Base-by-base conservation (phyloP, 495 filamentous ascomycete genomes). In the Neurospora sp. region DNA sequence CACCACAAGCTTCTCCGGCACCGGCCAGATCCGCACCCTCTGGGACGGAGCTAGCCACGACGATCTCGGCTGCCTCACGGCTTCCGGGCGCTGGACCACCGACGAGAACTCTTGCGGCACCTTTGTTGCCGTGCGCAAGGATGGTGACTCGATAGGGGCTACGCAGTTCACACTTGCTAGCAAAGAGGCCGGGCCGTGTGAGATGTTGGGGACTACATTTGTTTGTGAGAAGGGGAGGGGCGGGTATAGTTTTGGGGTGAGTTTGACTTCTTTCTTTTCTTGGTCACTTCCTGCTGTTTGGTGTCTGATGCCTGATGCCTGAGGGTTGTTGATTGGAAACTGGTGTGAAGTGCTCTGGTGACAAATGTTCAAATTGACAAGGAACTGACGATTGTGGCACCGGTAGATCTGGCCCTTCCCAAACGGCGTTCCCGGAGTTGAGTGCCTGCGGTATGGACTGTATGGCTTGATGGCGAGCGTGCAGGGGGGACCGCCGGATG, bases 41-140 rank as follows among this genome's bases (percentile, higher is more conserved):
- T 79, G 76, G 76, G 68, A 72, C 39, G 41, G 74, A 37, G 73
- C 69, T 40, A 70, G 72, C 71, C 53, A 77, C 69, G 46, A 70
- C 18, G 73, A 77, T 41, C 77, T 79, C n/a, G 77, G 77, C 20
- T 79, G 77, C 69, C 44, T 79, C 22, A 79, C 77, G 16, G 42
- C 69, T 16, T 16, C 46, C 2, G 77, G 77, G 1, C 69, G 39
- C 22, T 79, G 76, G 76, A 79, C 77, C 2, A 39, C 70, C 38
- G 46, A 79, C 73, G 69, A 75, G n/a, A 27, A 20, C 5, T 42
- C 41, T 7, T 79, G 76, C 73, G 77, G 71, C 48, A 65, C 68
- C 4, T 79, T 79, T 20, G 38, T 41, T 5, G 74, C 73, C 37
- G 48, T 38, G 11, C 71, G 68, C 48, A 59, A 59, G 20, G 48